These are phyloP conservation scores for Fusarium continuum DNA, from an alignment of 2,329 filamentous ascomycete species.

Conservation along the genomic window DNA sequence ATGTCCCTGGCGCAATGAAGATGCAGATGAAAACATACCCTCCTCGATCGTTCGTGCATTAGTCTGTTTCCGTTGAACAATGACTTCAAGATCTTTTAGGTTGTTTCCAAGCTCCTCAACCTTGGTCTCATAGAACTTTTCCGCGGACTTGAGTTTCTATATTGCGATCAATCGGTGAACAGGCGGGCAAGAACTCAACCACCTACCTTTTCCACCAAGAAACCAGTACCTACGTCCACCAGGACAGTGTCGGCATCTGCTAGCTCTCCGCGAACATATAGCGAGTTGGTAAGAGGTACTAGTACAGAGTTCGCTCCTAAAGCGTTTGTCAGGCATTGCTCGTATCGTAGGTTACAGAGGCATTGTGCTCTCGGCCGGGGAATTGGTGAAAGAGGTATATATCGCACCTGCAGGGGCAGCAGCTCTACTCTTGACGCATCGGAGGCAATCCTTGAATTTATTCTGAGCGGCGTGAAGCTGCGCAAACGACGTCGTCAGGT, in stretches of 20 bases:
- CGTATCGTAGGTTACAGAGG: not conserved
- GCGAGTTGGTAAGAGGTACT: conserved; percentile 92
- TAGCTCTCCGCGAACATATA: conserved; percentile 89
- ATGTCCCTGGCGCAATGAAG: conserved; percentile 31
- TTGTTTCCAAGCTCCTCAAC: conserved; percentile 62
- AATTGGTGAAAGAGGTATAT: not conserved
- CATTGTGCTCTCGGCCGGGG: not conserved
- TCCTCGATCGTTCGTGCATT: conserved; percentile 91
- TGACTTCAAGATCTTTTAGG: conserved; percentile 65
- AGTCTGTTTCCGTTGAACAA: conserved; percentile 76
- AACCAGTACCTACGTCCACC: conserved; percentile 93
- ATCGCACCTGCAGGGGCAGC: conserved; percentile 45
- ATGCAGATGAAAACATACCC: conserved; percentile 58
- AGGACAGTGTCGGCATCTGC: conserved; percentile 79
- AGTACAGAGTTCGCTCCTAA: conserved; percentile 68
- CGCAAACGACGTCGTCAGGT: conserved; percentile 88
- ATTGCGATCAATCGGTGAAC: conserved; percentile 21
- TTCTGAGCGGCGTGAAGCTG: conserved; percentile 89
- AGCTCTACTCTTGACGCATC: conserved; percentile 69
- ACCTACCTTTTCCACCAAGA: conserved; percentile 88
- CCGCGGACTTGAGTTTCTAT: conserved; percentile 63
- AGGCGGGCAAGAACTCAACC: not conserved
- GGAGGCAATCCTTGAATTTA: conserved; percentile 91
- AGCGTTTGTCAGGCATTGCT: conserved; percentile 18
- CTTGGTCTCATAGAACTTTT: conserved; percentile 66